Conservation (phyloP, 1,284 basidiomycete species). For the Agaricales sp. region DNA sequence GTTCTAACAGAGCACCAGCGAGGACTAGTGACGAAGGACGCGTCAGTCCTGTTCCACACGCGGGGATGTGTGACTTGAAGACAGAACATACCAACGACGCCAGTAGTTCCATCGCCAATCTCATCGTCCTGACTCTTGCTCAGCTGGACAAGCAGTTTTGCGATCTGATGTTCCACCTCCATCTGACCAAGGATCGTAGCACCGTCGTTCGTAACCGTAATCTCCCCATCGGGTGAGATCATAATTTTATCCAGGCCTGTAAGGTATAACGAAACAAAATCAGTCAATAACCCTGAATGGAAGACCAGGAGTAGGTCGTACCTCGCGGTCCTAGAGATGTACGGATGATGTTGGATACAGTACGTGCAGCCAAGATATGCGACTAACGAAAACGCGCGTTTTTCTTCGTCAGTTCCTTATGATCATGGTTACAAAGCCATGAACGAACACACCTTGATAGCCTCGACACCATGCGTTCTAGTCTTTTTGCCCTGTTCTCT, state of each 20-base stretch:
- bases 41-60: neutral
- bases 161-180: slow-evolving; percentile 99
- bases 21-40: slow-evolving; percentile 56
- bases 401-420: neutral
- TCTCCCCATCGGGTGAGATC: slow-evolving; percentile 96
- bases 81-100: slow-evolving; percentile 83
- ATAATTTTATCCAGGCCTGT: slow-evolving; percentile 97
- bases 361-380: slow-evolving; percentile 89
- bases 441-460: slow-evolving; percentile 72
- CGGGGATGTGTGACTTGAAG: neutral
- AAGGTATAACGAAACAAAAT: slow-evolving; percentile 5
- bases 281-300: slow-evolving; percentile 10
- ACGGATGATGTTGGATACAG: slow-evolving; percentile 91
- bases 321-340: slow-evolving; percentile 93
- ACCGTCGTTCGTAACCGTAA: slow-evolving; percentile 98
- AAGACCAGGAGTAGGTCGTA: slow-evolving; percentile 17
- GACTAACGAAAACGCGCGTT: slow-evolving; percentile 47
- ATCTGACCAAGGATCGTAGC: slow-evolving; percentile 93
- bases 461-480: slow-evolving; percentile 87
- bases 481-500: slow-evolving; percentile 95
- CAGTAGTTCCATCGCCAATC: slow-evolving; percentile 98
- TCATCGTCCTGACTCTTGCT: slow-evolving; percentile 99
- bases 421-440: slow-evolving; percentile 1
- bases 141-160: slow-evolving; percentile 93
- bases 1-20: slow-evolving; percentile 90